Evolutionary conservation across 2,329 filamentous ascomycete species (phyloP), one percentile per base, ranked within the genome.

Genomic region (Exophiala viscosa): DNA sequence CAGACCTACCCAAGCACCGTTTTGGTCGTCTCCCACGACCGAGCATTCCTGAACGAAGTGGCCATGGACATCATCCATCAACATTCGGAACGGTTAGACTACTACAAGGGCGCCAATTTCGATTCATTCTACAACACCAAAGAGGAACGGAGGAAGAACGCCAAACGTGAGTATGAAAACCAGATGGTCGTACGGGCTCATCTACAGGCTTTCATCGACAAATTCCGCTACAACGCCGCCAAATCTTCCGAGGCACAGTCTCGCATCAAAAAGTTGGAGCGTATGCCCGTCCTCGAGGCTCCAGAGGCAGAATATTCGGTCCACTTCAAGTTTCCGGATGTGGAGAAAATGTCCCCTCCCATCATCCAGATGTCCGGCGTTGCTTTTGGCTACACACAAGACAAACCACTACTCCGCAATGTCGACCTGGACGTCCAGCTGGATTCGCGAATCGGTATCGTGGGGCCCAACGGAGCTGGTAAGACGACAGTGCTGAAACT

Each of bases 1-100:
- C 91, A 96, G 70, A 79, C 78, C 44, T 99, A 99, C 68, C 92
- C 92, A 35, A 96, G 90, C 72, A 97, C 93, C 1, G 85, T 99
- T 23, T 79, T 99, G 11, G 92, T 99, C 48, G 93, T 99, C 60
- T 96, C 90, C 71, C 93, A 99, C 87, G 93, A 99, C 82, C 85
- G 93, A 80, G 91, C 93, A 1, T 99, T 99, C 81, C 80, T 99
- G 64, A 96, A 99, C 76, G 93, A 99, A 74, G 87, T 99, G 28
- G 93, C 93, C n/a, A 97, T 92, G 5, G 93, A 99, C 72, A 99
- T 99, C 66, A 90, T 99, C 55, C 92, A 99, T 70, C 93, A 99
- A 69, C 93, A 99, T 73, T 97, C 92, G 0, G 88, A 96, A 70
- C 84, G 93, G 54, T 82, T 99, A 51, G 93, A 99, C 75, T 99